Conservation (phyloP, 306 rosid genomes). For the Glycine soja region DNA sequence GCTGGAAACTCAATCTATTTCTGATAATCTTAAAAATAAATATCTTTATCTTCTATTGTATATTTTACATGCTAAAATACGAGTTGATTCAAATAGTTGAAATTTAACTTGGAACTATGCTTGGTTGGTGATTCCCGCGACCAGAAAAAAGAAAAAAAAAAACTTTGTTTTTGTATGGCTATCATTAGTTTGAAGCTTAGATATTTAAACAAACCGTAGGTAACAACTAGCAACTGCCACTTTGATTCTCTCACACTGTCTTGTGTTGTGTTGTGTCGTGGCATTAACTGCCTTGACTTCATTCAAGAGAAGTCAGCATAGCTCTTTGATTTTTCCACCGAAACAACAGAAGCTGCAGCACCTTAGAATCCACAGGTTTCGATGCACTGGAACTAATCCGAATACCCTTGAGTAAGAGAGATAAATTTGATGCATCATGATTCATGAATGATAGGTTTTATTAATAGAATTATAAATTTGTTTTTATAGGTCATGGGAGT, state of each 20-base stretch:
- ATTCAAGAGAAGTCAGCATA: slow-evolving; percentile 4
- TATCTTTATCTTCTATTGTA: too few relatives aligned
- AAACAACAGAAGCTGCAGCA: slow-evolving; percentile 36
- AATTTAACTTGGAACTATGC: not conserved
- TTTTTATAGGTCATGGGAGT: not conserved
- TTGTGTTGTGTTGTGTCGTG: too few relatives aligned
- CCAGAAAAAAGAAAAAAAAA: not conserved
- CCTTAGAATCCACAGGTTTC: slow-evolving; percentile 45
- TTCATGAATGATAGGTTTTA: not conserved
- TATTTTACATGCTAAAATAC: too few relatives aligned
- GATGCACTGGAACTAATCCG: slow-evolving; percentile 62
- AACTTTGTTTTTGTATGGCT: slow-evolving; percentile 49
- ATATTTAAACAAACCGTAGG: slow-evolving; percentile 46
- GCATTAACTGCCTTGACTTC: too few relatives aligned
- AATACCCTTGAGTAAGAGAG: too few relatives aligned
- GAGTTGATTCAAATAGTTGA: not conserved
- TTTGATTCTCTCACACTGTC: too few relatives aligned
- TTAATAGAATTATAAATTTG: slow-evolving; percentile 8
- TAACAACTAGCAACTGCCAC: not conserved
- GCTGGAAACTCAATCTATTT: too few relatives aligned
- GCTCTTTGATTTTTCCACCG: slow-evolving; percentile 39
- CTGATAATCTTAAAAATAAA: too few relatives aligned
- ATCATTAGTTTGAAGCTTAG: not conserved
- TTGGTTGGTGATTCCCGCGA: not conserved
- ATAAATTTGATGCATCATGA: not conserved